Conservation (phyloP, 2,329 filamentous ascomycete species). For the Fusarium kyushuense region DNA sequence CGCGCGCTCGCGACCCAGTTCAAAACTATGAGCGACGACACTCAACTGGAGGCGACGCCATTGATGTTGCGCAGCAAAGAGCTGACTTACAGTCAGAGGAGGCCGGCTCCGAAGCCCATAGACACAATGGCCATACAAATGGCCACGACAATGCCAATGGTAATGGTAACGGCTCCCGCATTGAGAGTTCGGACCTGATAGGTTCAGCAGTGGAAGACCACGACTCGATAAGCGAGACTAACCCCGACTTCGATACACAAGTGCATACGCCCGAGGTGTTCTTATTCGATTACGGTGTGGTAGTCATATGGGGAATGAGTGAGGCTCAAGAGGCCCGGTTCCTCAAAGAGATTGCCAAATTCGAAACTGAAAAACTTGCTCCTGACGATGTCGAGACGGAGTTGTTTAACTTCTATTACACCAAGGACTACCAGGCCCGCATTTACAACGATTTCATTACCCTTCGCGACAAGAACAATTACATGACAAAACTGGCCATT, state of each 20-base stretch:
- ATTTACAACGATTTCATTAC: conserved; percentile 99
- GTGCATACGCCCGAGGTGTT: conserved; percentile 96
- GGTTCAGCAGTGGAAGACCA: conserved; percentile 53
- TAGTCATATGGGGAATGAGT: conserved; percentile 99
- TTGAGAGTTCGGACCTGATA: conserved; percentile 52
- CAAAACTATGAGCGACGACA: conserved; percentile 74
- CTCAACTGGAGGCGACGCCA: conserved; percentile 76
- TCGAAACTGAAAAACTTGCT: conserved; percentile 89
- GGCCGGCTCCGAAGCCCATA: conserved; percentile 47
- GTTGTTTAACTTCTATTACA: conserved; percentile 99
- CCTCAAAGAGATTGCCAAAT: conserved; percentile 92
- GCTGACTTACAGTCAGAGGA: conserved; percentile 67
- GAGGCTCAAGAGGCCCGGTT: conserved; percentile 90
- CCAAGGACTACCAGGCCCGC: conserved; percentile 93
- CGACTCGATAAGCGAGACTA: conserved; percentile 57
- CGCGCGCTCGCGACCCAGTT: conserved; percentile 53
- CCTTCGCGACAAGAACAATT: conserved; percentile 90
- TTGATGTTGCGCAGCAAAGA: conserved; percentile 57
- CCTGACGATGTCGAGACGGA: conserved; percentile 94
- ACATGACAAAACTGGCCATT: conserved; percentile 98
- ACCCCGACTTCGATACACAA: conserved; percentile 83
- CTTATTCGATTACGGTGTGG: conserved; percentile 95
- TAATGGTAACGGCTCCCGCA: conserved; percentile 45
- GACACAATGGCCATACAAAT: conserved; percentile 43
- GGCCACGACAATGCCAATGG: conserved; percentile 44